Conservation (phyloP, 345 rosid genomes). For the Lenwebbia sp. region DNA sequence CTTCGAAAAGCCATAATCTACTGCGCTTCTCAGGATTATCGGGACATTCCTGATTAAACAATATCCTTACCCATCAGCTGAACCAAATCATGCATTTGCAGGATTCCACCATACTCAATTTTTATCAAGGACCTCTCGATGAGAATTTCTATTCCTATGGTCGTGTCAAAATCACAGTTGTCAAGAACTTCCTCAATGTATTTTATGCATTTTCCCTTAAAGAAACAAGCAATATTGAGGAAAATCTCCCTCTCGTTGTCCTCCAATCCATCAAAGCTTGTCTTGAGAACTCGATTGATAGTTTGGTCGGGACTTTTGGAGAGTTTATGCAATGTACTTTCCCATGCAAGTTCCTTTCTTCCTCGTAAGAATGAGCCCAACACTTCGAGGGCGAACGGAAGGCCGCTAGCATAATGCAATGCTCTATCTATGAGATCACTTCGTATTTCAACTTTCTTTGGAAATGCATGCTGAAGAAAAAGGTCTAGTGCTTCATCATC, state of each 20-base stretch:
- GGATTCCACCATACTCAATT: background rate
- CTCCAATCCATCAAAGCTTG: background rate
- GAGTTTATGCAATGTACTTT: background rate
- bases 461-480: accelerated
- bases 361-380: background rate
- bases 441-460: background rate
- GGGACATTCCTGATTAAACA: background rate
- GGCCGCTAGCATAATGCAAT: background rate
- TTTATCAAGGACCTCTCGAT: background rate
- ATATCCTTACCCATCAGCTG: background rate
- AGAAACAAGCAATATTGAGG: background rate
- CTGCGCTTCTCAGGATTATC: background rate
- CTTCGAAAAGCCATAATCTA: background rate
- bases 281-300: background rate
- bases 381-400: background rate
- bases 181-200: background rate
- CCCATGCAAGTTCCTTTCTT: background rate
- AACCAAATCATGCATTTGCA: background rate
- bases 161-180: background rate
- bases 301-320: background rate
- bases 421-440: background rate
- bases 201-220: accelerated
- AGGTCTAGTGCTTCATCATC: background rate
- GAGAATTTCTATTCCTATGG: background rate
- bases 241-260: background rate